Base-by-base conservation (phyloP, 2,329 filamentous ascomycete species). In the Neonectria hederae region DNA sequence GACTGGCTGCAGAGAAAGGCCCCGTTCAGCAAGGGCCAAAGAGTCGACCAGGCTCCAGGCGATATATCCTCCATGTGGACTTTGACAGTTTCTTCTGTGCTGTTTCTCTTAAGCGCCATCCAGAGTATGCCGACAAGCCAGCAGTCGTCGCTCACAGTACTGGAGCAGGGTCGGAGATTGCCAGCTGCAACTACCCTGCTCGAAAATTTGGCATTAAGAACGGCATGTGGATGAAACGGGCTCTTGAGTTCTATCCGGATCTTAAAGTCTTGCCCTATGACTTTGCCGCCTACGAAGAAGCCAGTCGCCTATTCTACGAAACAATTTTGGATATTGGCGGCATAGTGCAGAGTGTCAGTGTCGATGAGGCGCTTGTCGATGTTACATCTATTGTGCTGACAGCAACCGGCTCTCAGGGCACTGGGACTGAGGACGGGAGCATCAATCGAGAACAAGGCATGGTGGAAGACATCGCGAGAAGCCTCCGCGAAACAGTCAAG, bases 11-110 rank as follows among this genome's bases (percentile, higher is more conserved):
- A 1, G 91, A 97, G 70, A 93, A 90, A 73, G 79, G 81, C 0
- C 69, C 83, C 65, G 59, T 83, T 73, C 32, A 73, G 3, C 79
- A 85, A 76, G 71, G 76, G 67, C 6, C 81, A 69, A 83, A 89
- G 72, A 83, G 84, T 45, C 83, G 84, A 26, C 82, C 86, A 13
- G 92, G 90, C 0, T 80, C 89, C 3, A 86, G 94, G 65, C 83
- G 92, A 54, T 99, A 98, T 72, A 86, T 99, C 57, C 87, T 99
- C 75, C 96, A 99, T 73, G 93, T 99, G 30, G 96, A 99, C 76
- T 99, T 99, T 77, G 97, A 99, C 79, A 96, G 94, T 78, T 99
- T 99, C 80, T 99, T 99, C 78, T 97, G 94, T 63, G 93, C 97
- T 0, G 93, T 99, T 0, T 97, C 96, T 0, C 76, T 89, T 14